Conservation (phyloP, 1,284 basidiomycete genomes). For the Ustilago crameri region DNA sequence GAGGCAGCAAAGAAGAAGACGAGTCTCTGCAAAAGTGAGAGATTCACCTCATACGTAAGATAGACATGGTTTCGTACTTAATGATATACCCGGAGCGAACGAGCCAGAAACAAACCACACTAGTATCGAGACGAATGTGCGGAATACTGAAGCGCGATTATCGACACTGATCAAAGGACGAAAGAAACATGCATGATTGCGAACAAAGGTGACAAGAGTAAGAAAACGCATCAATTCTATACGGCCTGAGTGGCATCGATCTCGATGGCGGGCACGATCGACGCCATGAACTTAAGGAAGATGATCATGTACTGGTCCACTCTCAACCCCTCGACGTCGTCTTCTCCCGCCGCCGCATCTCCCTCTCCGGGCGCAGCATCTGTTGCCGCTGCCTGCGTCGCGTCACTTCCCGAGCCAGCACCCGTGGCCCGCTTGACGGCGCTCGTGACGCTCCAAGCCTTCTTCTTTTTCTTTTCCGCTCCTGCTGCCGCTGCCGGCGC, state of each 20-base stretch:
- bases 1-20: background rate
- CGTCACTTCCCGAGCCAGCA: slow-evolving; percentile 36
- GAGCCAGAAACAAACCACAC: slow-evolving; percentile 4
- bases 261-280: slow-evolving; percentile 66
- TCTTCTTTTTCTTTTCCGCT: slow-evolving; percentile 78
- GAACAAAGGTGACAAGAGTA: background rate
- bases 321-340: slow-evolving; percentile 54
- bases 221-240: slow-evolving; percentile 13
- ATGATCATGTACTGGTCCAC: slow-evolving; percentile 68
- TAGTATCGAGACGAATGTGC: background rate
- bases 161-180: too few relatives aligned
- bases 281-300: slow-evolving; percentile 67
- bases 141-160: too few relatives aligned
- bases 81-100: slow-evolving; percentile 26
- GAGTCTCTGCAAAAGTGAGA: background rate
- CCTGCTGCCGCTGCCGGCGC: slow-evolving; percentile 1
- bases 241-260: slow-evolving; percentile 64
- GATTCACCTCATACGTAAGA: too few relatives aligned
- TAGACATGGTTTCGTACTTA: background rate
- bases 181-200: background rate
- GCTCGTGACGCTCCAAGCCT: slow-evolving; percentile 75
- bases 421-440: slow-evolving; percentile 80
- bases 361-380: background rate
- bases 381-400: background rate
- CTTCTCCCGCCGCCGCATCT: slow-evolving; percentile 8